phyloP scores from a whole-genome alignment of 1,284 basidiomycete genomes.

The Phellinidium pouzarii region DNA sequence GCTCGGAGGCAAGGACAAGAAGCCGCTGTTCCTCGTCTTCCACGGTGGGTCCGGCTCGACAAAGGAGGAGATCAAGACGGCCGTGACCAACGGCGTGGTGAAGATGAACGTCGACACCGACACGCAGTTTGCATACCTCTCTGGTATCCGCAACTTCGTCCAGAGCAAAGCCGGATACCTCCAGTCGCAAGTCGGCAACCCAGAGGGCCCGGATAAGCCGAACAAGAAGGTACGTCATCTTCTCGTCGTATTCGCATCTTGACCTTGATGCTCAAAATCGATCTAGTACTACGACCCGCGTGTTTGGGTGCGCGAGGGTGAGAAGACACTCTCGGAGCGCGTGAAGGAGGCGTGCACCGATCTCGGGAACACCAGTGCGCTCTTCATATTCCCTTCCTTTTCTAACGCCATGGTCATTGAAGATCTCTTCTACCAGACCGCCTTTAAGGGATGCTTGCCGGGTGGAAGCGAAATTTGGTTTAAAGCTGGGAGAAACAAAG shows the following conservation, averaged over 20 bases:
- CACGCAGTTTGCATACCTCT: slow-evolving; percentile 89
- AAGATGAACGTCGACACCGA: slow-evolving; percentile 98
- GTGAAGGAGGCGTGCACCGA: slow-evolving; percentile 91
- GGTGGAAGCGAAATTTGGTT: not conserved
- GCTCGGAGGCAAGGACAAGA: slow-evolving; percentile 57
- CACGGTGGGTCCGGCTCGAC: slow-evolving; percentile 98
- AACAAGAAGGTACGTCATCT: slow-evolving; percentile 82
- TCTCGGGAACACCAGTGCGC: slow-evolving; percentile 68
- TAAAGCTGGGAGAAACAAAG: not conserved
- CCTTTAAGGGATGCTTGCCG: not conserved
- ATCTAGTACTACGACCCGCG: slow-evolving; percentile 83
- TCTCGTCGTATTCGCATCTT: not conserved
- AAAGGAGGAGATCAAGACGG: slow-evolving; percentile 93
- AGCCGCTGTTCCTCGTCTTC: slow-evolving; percentile 99
- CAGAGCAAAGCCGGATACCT: slow-evolving; percentile 82
- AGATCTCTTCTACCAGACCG: no score
- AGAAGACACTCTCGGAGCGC: slow-evolving; percentile 86
- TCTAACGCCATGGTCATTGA: not conserved
- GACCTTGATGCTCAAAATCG: not conserved
- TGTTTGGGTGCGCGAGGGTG: slow-evolving; percentile 97
- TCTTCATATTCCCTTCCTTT: not conserved
- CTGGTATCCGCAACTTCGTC: slow-evolving; percentile 88
- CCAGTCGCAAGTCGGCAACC: slow-evolving; percentile 86
- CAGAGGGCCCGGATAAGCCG: slow-evolving; percentile 89
- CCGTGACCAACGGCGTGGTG: slow-evolving; percentile 89